Conservation (phyloP, 768 basidiomycete genomes). For the Phallus indusiatus region DNA sequence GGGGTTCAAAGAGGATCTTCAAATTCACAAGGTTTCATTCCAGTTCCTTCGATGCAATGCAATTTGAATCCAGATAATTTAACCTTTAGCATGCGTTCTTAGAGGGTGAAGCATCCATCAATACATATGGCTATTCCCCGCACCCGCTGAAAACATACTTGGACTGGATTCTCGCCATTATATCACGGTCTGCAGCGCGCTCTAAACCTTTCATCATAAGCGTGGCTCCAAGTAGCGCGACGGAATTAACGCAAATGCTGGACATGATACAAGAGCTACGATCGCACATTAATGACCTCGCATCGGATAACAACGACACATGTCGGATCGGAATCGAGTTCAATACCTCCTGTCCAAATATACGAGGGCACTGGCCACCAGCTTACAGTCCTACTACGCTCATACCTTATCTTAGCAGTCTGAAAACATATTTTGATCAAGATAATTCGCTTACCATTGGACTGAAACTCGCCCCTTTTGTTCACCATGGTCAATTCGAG, state of each 20-base stretch:
- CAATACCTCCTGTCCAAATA: slow-evolving; percentile 83
- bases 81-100: slow-evolving; percentile 16
- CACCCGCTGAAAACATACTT: slow-evolving; percentile 60
- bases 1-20: slow-evolving; percentile 59
- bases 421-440: slow-evolving; percentile 37
- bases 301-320: slow-evolving; percentile 17
- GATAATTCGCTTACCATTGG: slow-evolving; percentile 58
- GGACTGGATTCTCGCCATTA: slow-evolving; percentile 45
- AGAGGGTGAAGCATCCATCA: slow-evolving; percentile 44
- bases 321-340: slow-evolving; percentile 63
- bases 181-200: slow-evolving; percentile 27
- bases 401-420: slow-evolving; percentile 41
- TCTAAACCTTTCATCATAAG: slow-evolving; percentile 72
- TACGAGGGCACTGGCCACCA: slow-evolving; percentile 49
- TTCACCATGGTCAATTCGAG: slow-evolving; percentile 49
- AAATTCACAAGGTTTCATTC: slow-evolving; percentile 44
- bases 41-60: neutral
- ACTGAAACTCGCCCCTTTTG: slow-evolving; percentile 73
- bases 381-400: slow-evolving; percentile 53
- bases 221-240: slow-evolving; percentile 54
- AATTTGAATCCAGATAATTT: neutral
- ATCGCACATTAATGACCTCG: slow-evolving; percentile 19
- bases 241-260: slow-evolving; percentile 46
- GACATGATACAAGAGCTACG: slow-evolving; percentile 52
- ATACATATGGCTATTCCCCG: slow-evolving; percentile 85